These are phyloP conservation scores for Xylaria sp. DNA, from an alignment of 2,329 filamentous ascomycete genomes.

Conservation along the genomic window DNA sequence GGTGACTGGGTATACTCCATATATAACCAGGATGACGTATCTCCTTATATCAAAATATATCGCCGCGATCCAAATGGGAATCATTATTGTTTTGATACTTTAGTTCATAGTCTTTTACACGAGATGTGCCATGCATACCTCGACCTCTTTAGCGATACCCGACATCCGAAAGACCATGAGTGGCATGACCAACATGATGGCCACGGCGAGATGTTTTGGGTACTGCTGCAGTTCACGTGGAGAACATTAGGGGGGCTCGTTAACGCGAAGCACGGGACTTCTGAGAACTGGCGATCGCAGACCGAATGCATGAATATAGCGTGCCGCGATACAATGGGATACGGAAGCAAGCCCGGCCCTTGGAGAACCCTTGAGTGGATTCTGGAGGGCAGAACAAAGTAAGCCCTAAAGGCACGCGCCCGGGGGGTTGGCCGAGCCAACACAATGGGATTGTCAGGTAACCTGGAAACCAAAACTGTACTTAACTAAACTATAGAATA, in stretches of 20 bases:
- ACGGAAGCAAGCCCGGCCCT: not conserved
- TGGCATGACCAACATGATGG: not conserved
- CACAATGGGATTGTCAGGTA: too few species aligned
- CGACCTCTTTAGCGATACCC: slow-evolving; percentile 11
- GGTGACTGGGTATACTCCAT: not conserved
- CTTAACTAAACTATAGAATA: too few species aligned
- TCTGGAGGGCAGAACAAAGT: slow-evolving; percentile 12
- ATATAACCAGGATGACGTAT: not conserved
- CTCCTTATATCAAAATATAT: not conserved
- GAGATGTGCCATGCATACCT: slow-evolving; percentile 31
- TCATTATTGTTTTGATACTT: not conserved
- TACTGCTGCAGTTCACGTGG: not conserved
- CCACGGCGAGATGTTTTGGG: slow-evolving; percentile 32
- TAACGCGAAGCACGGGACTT: not conserved
- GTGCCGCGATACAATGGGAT: not conserved
- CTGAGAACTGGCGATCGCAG: not conserved
- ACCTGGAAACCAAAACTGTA: too few species aligned
- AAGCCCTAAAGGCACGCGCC: too few species aligned
- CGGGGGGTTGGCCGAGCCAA: too few species aligned
- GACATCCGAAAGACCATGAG: not conserved
- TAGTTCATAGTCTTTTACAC: slow-evolving; percentile 15
- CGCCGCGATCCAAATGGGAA: not conserved
- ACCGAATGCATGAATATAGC: accelerated
- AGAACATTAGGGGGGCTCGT: not conserved
- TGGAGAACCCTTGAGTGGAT: slow-evolving; percentile 7